phyloP scores from a whole-genome alignment of 495 filamentous ascomycete species.

The Aspergillus mulundensis region DNA sequence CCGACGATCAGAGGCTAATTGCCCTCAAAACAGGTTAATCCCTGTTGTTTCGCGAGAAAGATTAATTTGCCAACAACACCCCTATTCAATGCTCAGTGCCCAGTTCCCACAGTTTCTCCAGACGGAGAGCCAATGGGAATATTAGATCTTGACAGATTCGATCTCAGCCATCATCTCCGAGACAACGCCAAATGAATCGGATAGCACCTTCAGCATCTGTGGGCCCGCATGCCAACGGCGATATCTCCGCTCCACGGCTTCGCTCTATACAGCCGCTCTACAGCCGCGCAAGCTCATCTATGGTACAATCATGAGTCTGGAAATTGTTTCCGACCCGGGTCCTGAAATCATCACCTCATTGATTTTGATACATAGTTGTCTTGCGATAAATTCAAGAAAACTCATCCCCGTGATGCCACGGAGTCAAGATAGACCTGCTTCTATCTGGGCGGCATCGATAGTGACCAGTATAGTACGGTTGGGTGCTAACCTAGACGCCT shows the following conservation, averaged over 20 bases:
- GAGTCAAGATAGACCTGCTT: neutral
- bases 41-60: neutral
- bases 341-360: neutral
- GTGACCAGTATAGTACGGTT: no score
- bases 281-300: neutral
- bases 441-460: no score
- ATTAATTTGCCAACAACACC: neutral
- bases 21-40: slow-evolving; percentile 1
- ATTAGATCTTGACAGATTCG: neutral
- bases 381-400: neutral
- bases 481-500: neutral
- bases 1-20: slow-evolving; percentile 1
- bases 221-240: neutral
- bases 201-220: neutral
- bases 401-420: neutral
- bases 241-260: neutral
- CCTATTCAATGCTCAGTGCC: neutral
- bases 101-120: neutral
- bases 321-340: no score
- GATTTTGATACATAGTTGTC: neutral
- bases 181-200: neutral
- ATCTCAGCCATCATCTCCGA: slow-evolving; percentile 3
- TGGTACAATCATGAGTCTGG: neutral
- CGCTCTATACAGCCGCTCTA: neutral
- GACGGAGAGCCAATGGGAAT: slow-evolving; percentile 1